Base-by-base conservation (phyloP, 2,329 filamentous ascomycete species). In the Hypoxylon sp. region DNA sequence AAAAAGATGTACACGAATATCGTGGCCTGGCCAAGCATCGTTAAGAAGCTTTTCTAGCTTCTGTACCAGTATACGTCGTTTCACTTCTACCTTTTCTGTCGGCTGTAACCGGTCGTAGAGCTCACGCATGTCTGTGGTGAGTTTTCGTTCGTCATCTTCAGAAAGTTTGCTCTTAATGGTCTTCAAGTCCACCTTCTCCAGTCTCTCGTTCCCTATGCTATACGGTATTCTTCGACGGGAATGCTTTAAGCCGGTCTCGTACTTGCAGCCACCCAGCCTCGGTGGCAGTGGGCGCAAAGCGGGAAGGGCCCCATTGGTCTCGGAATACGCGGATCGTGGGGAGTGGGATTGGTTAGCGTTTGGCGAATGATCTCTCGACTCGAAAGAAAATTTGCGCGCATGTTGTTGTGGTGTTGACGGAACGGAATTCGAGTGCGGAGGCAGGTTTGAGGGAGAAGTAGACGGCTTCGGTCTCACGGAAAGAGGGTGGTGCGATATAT, bases 401-500 rank as follows among this genome's bases (percentile, higher is more conserved):
- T 93, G 92, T 79, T 98, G 95, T 77, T 95, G 93, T 7, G 95
- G 96, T 2, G 95, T 98, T 0, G 95, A 97, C 0, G 95, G 95
- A 54, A 98, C 93, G 7, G 95, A 98, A 78, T 88, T 97, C 25
- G 95, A 97, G 78, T 97, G 86, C 6, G 69, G 89, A 58, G 90
- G 89, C 51, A 87, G 65, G 82, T 81, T 71, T 51, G 79, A 72
- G 72, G 88, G 81, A 70, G 86, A 81, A 33, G 67, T 54, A 50
- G 72, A 72, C 55, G 70, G 67, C 66, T 76, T 76, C 17, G 75
- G 71, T 61, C 72, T 75, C 44, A 68, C 54, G 30, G 74, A 69
- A 35, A 75, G 67, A 64, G 69, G 72, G 59, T 77, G 72, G 51
- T 27, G 25, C 25, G 71, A 57, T 46, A 64, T 64, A 56, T 81